Conservation (phyloP, 2,329 filamentous ascomycete genomes). For the Podosphaera xanthii region DNA sequence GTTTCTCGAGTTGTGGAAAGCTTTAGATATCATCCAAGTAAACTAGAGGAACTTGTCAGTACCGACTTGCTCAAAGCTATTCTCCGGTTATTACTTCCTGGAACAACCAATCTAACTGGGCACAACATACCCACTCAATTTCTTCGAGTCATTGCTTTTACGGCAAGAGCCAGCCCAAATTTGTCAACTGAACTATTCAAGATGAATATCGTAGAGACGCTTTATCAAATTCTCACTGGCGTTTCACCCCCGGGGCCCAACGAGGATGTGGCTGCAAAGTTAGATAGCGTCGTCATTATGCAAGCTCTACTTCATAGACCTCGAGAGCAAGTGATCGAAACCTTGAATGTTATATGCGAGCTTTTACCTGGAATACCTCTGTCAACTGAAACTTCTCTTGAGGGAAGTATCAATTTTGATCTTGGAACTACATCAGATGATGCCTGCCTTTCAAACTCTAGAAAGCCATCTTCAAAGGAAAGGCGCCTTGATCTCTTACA, state of each 20-base stretch:
- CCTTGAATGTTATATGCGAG: conserved; percentile 92
- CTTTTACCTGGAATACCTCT: conserved; percentile 55
- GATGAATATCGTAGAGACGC: conserved; percentile 88
- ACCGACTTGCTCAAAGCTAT: conserved; percentile 69
- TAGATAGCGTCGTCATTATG: conserved; percentile 96
- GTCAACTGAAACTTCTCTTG: conserved; percentile 22
- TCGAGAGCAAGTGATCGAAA: conserved; percentile 89
- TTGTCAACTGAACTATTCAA: conserved; percentile 81
- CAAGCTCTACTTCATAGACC: conserved; percentile 90
- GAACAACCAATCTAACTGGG: conserved; percentile 86
- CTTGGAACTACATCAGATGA: conserved; percentile 20
- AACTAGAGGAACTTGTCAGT: conserved; percentile 81
- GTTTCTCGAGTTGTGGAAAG: conserved; percentile 93
- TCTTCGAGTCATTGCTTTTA: conserved; percentile 72
- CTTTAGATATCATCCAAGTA: conserved; percentile 70
- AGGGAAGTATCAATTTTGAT: conserved; percentile 23
- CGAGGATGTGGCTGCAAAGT: conserved; percentile 59
- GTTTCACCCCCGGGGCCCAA: conserved; percentile 70
- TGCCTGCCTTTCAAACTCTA: conserved; percentile 20
- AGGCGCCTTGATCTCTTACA: conserved; percentile 63
- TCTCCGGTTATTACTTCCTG: conserved; percentile 68
- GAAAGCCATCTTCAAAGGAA: conserved; percentile 42
- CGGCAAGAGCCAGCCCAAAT: conserved; percentile 66
- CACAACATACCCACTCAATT: conserved; percentile 93
- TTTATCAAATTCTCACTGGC: conserved; percentile 92